Evolutionary conservation across 305 asterid genomes (phyloP).

Genomic region (Fraxinus ornus): DNA sequence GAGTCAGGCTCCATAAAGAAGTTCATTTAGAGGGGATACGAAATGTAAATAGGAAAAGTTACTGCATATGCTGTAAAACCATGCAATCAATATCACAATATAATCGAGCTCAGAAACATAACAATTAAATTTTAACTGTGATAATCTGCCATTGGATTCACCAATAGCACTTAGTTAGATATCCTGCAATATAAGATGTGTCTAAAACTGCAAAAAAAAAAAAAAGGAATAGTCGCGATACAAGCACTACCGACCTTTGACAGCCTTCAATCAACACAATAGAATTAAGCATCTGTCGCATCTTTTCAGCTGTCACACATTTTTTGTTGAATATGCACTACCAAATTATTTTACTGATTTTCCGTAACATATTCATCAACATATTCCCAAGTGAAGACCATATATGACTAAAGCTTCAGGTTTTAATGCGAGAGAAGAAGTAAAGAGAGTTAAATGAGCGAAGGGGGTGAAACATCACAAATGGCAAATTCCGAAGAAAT

Average conservation of each 20-base stretch:
- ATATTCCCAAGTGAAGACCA: neutral
- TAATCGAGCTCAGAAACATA: neutral
- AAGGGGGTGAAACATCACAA: neutral
- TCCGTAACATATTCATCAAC: neutral
- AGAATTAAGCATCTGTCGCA: neutral
- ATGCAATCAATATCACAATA: neutral
- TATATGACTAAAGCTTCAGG: neutral
- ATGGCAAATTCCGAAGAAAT: neutral
- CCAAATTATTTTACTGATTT: too few species aligned
- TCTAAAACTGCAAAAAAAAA: neutral
- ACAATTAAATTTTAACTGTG: neutral
- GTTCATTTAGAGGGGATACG: neutral
- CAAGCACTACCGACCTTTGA: too few species aligned
- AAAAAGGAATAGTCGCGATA: too few species aligned
- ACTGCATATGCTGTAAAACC: neutral
- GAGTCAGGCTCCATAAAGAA: neutral
- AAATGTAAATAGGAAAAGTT: neutral
- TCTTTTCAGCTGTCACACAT: neutral
- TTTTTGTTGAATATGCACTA: too few species aligned
- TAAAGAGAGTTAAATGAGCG: neutral
- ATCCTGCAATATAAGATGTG: neutral
- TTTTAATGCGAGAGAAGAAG: neutral
- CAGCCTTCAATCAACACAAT: neutral
- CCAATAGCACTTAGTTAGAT: neutral
- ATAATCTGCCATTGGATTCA: neutral